Percentiles rank a stretch among this genome's conserved stretches.
phyloP scores from a whole-genome alignment of 495 filamentous ascomycete genomes.

The Talaromyces ruber region DNA sequence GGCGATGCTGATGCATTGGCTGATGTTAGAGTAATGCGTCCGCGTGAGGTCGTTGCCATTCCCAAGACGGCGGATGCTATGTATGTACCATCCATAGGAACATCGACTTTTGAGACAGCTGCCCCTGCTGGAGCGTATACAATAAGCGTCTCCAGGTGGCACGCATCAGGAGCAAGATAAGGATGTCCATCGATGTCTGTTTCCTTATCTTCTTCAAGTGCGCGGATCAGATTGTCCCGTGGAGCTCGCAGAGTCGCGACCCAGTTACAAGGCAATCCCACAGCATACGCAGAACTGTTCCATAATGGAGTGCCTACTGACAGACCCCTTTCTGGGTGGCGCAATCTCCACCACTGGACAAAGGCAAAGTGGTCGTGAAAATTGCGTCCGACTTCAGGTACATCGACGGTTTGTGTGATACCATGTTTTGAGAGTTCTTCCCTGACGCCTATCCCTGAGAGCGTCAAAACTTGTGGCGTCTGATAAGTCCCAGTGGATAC shows the following conservation, averaged over 20 bases:
- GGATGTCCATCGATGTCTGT: background rate
- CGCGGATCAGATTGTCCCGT: background rate
- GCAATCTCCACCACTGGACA: background rate
- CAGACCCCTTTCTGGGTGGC: background rate
- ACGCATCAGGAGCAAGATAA: background rate
- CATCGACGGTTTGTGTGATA: constrained; percentile 14
- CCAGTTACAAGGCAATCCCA: background rate
- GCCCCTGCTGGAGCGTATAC: background rate
- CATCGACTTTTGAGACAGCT: background rate
- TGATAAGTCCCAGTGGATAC: constrained; percentile 19
- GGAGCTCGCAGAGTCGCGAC: background rate
- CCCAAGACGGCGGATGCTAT: background rate
- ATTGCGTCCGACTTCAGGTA: constrained; percentile 27
- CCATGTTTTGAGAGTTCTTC: constrained; percentile 15
- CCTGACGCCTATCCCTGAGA: constrained; percentile 27
- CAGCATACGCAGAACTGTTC: background rate
- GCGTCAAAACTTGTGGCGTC: constrained; percentile 30
- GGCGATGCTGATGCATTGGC: constrained; percentile 11
- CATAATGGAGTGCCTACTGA: background rate
- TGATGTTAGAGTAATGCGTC: constrained; percentile 14
- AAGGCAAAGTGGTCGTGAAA: constrained; percentile 23
- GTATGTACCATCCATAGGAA: constrained; percentile 1
- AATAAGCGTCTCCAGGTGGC: background rate
- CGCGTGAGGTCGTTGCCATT: constrained; percentile 7
- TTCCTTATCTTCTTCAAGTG: background rate